phyloP scores from a whole-genome alignment of 2,329 filamentous ascomycete species.

The Cadophora gregata region DNA sequence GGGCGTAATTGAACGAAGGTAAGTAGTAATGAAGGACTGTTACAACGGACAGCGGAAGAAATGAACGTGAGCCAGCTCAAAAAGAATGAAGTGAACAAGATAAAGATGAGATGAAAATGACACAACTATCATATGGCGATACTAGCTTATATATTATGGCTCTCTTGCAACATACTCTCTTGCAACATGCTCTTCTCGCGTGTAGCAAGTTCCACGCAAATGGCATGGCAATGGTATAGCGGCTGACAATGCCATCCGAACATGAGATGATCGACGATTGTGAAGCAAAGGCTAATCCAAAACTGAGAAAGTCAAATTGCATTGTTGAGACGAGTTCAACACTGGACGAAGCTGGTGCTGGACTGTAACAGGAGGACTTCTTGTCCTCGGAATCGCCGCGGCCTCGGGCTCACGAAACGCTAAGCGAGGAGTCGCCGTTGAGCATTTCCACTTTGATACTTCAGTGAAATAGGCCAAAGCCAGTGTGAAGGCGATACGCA shows the following conservation, averaged over 20 bases:
- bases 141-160: background rate
- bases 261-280: background rate
- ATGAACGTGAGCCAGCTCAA: constrained; percentile 19
- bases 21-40: background rate
- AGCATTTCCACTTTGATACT: background rate
- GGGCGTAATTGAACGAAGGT: too few species aligned
- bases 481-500: background rate
- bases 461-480: background rate
- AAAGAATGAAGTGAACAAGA: background rate
- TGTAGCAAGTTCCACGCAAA: background rate
- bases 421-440: background rate
- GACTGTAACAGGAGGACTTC: background rate
- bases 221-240: background rate
- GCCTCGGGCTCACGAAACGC: background rate
- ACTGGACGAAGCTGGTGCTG: background rate
- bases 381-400: constrained; percentile 6
- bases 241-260: constrained; percentile 8
- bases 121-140: background rate
- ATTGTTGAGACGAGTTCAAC: background rate
- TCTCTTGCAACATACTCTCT: background rate
- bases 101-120: background rate
- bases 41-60: background rate
- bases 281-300: background rate
- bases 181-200: background rate
- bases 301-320: background rate